Conservation (phyloP, 768 basidiomycete genomes). For the Atractiella rhizophila region DNA sequence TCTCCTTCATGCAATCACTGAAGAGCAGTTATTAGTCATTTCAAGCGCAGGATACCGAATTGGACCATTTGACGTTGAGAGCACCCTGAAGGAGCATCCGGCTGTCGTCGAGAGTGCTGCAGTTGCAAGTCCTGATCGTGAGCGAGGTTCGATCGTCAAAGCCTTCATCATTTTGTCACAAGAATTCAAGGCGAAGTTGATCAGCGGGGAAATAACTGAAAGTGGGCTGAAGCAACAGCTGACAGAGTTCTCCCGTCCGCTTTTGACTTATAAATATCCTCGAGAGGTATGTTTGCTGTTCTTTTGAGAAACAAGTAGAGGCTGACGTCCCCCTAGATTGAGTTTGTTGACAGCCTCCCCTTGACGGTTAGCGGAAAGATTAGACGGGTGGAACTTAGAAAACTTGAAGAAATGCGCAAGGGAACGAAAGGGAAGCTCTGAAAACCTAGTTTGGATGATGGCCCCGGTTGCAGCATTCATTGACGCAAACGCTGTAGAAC, state of each 20-base stretch:
- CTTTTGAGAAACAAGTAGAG: not conserved
- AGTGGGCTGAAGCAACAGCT: slow-evolving; percentile 5
- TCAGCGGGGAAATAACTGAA: not conserved
- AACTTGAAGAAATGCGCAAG: slow-evolving; percentile 10
- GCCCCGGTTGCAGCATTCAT: no score
- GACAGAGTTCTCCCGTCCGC: not conserved
- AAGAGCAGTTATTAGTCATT: slow-evolving; percentile 3
- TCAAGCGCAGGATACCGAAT: slow-evolving; percentile 6
- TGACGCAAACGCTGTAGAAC: no score
- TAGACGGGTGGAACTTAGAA: slow-evolving; percentile 6
- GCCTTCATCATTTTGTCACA: slow-evolving; percentile 8
- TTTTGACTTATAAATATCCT: slow-evolving; percentile 8
- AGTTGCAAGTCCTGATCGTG: slow-evolving; percentile 8
- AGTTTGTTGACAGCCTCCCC: slow-evolving; percentile 7
- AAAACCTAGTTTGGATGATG: no score
- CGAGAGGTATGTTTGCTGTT: slow-evolving; percentile 4
- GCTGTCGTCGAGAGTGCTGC: slow-evolving; percentile 11
- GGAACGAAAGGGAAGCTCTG: no score
- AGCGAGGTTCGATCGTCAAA: slow-evolving; percentile 10
- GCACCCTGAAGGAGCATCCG: slow-evolving; percentile 10
- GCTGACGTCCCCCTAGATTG: not conserved
- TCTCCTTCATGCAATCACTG: not conserved
- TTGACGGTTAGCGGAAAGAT: slow-evolving; percentile 13
- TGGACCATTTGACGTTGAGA: slow-evolving; percentile 13
- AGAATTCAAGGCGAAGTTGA: slow-evolving; percentile 3